A percentile compares a stretch with the other conserved stretches of the same genome.
phyloP scores from a whole-genome alignment of 805 yeast species.

The Hanseniaspora vineae region DNA sequence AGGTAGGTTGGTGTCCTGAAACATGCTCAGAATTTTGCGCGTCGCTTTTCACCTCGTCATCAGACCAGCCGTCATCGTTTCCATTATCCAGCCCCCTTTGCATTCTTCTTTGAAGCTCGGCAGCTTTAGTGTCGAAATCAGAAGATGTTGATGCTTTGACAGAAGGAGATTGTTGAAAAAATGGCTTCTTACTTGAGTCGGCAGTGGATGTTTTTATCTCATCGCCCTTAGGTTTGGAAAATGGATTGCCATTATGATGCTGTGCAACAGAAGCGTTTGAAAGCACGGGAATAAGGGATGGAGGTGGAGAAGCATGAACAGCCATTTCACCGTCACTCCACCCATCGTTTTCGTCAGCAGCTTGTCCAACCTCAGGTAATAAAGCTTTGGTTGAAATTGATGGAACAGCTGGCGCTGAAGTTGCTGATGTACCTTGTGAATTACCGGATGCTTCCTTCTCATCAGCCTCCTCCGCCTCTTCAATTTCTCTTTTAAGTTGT shows the following conservation, averaged over 20 bases:
- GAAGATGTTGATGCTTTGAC: slow-evolving; percentile 11
- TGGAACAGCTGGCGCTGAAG: no score
- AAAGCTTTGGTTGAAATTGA: no score
- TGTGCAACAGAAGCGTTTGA: slow-evolving; percentile 7
- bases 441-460: slow-evolving; percentile 10
- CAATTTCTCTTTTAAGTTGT: slow-evolving; percentile 45
- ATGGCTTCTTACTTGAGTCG: slow-evolving; percentile 25
- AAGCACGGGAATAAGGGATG: slow-evolving; percentile 5
- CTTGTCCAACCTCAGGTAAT: neutral
- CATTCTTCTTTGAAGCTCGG: slow-evolving; percentile 59
- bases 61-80: slow-evolving; percentile 12
- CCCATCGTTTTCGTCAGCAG: slow-evolving; percentile 4
- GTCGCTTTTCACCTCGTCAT: slow-evolving; percentile 1
- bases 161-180: slow-evolving; percentile 36
- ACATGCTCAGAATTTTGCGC: no score
- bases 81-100: slow-evolving; percentile 39
- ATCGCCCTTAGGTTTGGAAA: slow-evolving; percentile 23
- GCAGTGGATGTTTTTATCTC: no score
- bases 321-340: neutral
- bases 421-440: neutral
- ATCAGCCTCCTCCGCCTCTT: slow-evolving; percentile 29
- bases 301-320: neutral
- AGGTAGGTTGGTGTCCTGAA: no score
- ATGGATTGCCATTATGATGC: slow-evolving; percentile 36
- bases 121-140: slow-evolving; percentile 39